phyloP scores from a whole-genome alignment of 2,329 filamentous ascomycete genomes.

The Aspergillus novoparasiticus region DNA sequence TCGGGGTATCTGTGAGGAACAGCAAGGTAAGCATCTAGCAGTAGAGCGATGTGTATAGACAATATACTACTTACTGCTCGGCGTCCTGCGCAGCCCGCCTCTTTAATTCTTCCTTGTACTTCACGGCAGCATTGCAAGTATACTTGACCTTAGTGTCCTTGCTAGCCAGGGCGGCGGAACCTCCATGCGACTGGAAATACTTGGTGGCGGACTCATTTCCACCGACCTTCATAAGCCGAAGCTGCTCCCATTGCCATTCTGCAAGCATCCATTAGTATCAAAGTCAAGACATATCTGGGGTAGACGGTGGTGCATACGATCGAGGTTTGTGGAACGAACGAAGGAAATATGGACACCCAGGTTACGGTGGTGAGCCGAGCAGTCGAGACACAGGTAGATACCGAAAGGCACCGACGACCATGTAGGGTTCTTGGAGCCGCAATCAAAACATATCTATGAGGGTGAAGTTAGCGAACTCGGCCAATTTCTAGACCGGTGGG shows the following conservation, averaged over 20 bases:
- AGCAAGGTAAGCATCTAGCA: constrained; percentile 12
- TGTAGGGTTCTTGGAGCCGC: constrained; percentile 93
- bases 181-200: constrained; percentile 96
- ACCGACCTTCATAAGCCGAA: constrained; percentile 96
- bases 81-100: constrained; percentile 80
- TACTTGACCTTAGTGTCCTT: constrained; percentile 98
- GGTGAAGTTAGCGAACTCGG: constrained; percentile 16
- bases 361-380: constrained; percentile 94
- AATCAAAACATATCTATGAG: constrained; percentile 91
- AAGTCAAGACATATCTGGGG: background rate
- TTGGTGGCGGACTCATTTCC: constrained; percentile 98
- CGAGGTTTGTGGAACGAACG: constrained; percentile 96
- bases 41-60: background rate
- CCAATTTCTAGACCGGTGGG: constrained; percentile 17
- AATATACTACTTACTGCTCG: constrained; percentile 67
- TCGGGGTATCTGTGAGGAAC: constrained; percentile 67
- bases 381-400: constrained; percentile 98
- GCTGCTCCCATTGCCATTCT: constrained; percentile 99
- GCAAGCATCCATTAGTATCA: constrained; percentile 26
- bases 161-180: constrained; percentile 88
- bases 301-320: constrained; percentile 68
- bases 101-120: constrained; percentile 97
- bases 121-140: constrained; percentile 85
- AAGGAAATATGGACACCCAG: constrained; percentile 99
- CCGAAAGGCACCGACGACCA: constrained; percentile 97